phyloP scores from a whole-genome alignment of 2,329 filamentous ascomycete genomes.

The Stagonosporopsis tanaceti region DNA sequence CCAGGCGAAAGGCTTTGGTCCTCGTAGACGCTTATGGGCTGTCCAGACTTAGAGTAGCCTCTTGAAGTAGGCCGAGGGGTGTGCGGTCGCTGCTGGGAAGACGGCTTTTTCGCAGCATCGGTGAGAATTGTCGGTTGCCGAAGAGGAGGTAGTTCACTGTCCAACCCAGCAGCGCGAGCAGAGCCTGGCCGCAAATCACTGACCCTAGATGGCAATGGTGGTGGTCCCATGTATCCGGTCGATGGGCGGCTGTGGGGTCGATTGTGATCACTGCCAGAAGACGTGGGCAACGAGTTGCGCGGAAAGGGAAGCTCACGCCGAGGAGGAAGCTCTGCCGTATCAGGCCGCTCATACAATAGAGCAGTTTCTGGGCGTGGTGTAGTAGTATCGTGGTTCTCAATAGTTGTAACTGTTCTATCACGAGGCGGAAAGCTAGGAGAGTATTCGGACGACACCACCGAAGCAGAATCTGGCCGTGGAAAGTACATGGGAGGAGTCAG shows the following conservation, averaged over 20 bases:
- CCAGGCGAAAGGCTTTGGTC: slow-evolving; percentile 16
- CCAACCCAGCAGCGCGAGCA: slow-evolving; percentile 21
- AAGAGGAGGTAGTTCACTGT: slow-evolving; percentile 46
- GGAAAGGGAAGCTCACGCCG: slow-evolving; percentile 53
- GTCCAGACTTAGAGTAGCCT: background rate
- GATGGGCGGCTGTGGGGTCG: slow-evolving; percentile 35
- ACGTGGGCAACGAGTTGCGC: slow-evolving; percentile 39
- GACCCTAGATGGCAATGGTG: slow-evolving; percentile 41
- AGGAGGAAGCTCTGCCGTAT: slow-evolving; percentile 42
- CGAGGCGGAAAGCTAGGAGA: slow-evolving; percentile 5
- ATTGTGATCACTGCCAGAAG: slow-evolving; percentile 33
- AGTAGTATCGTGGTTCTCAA: slow-evolving; percentile 16
- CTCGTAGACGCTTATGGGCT: background rate
- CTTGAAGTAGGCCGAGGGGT: slow-evolving; percentile 1
- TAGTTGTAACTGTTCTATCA: slow-evolving; percentile 4
- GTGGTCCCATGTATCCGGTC: slow-evolving; percentile 39
- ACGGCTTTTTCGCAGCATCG: slow-evolving; percentile 11
- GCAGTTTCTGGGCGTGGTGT: slow-evolving; percentile 29
- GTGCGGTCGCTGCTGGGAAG: slow-evolving; percentile 16
- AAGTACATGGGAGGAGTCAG: slow-evolving; percentile 40
- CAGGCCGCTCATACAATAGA: slow-evolving; percentile 26
- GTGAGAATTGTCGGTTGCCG: slow-evolving; percentile 44
- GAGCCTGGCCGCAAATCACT: slow-evolving; percentile 31
- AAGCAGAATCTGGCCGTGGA: slow-evolving; percentile 34
- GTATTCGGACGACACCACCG: slow-evolving; percentile 5